Evolutionary conservation across 805 yeast species (phyloP), one percentile per base, ranked within the genome.

Genomic region (Teunomyces cretensis): DNA sequence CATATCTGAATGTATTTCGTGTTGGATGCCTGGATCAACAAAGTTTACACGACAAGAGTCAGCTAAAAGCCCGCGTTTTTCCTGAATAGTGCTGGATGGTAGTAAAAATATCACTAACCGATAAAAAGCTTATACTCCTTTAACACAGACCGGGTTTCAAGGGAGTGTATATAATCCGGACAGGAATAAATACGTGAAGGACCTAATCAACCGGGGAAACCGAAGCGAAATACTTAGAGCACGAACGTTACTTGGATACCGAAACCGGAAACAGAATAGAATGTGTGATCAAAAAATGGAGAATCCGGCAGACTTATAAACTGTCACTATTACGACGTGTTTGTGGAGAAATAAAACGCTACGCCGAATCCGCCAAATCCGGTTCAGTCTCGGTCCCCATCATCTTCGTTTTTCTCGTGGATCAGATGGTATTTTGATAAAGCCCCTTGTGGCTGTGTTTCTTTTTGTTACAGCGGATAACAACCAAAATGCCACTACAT

Each of bases 381-480:
- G 22, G 6, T 4, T 19, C 22, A 19, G 22, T 19, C 22, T 19
- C 22, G 22, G 6, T 19, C 22, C 6, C 22, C 22, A 19, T 4
- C 22, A 19, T 19, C 22, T n/a, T 19, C 22, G 22, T 19, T 19
- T 19, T 19, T 19, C 22, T 19, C 22, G 22, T 19, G 22, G 22
- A 19, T 19, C 22, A 19, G 22, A 19, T 19, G n/a, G 13, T 16
- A 16, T 30, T 30, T 30, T 30, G 26, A 33, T 33, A 33, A 33
- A 33, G 16, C 36, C 36, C 36, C 17, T 33, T 17, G 36, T 33
- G 24, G 36, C 26, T 33, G 36, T 17, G 36, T 33, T 33, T 12
- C 36, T 33, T 17, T 17, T 33, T 17, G 36, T 33, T 33, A 13
- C 15, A 33, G 22, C 6, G 22, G 22, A 19, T 19, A 19, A 19